phyloP scores from a whole-genome alignment of 2,329 filamentous ascomycete species.

The Aspergillus udagawae region DNA sequence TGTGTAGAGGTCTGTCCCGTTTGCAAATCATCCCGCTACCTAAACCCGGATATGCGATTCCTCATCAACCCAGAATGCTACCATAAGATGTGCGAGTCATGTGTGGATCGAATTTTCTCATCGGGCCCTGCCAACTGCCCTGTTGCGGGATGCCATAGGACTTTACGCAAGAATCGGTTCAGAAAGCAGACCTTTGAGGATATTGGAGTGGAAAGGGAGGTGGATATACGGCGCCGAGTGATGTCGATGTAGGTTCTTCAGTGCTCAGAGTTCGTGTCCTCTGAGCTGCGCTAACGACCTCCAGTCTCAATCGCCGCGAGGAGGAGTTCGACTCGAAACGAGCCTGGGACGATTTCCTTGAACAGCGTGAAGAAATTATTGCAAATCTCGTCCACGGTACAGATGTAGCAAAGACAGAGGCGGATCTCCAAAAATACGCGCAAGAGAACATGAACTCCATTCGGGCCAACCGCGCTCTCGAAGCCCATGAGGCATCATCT shows the following conservation, averaged over 20 bases:
- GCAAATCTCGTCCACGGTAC: constrained; percentile 77
- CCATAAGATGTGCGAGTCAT: constrained; percentile 97
- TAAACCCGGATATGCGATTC: constrained; percentile 91
- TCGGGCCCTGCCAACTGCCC: constrained; percentile 89
- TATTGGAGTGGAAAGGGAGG: constrained; percentile 82
- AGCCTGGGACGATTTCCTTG: constrained; percentile 90
- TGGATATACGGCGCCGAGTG: constrained; percentile 82
- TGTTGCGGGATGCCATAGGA: constrained; percentile 81
- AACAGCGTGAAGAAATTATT: constrained; percentile 84
- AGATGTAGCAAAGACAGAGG: constrained; percentile 62
- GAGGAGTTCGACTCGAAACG: constrained; percentile 84
- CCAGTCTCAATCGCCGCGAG: constrained; percentile 80
- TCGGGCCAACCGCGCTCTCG: constrained; percentile 46
- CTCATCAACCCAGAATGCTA: constrained; percentile 98
- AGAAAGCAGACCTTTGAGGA: constrained; percentile 86
- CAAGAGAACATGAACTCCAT: constrained; percentile 63
- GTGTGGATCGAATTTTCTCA: constrained; percentile 90
- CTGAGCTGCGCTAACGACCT: not conserved
- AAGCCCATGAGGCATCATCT: constrained; percentile 44
- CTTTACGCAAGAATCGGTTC: constrained; percentile 79
- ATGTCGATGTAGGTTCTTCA: constrained; percentile 49
- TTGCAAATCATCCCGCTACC: constrained; percentile 94
- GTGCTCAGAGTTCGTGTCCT: not conserved
- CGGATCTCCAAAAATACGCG: constrained; percentile 65
- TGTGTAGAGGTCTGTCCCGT: constrained; percentile 80